These are phyloP conservation scores for Backusella parvicylindrica DNA, from an alignment of 192 early-diverging fungal species.

Conservation along the genomic window DNA sequence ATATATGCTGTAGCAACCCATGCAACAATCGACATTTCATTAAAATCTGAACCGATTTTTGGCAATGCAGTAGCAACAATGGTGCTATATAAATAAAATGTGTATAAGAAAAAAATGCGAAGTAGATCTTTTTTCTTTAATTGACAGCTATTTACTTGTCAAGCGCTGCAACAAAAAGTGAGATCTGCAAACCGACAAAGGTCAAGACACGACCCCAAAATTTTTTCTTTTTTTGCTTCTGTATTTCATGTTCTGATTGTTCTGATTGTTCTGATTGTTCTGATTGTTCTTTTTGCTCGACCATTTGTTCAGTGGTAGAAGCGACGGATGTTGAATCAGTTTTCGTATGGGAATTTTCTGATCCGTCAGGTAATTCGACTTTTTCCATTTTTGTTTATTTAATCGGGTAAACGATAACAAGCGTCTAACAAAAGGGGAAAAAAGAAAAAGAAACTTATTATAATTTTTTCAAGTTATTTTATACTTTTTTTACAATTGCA, in stretches of 20 bases:
- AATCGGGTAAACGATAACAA: neutral
- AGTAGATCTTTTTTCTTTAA: neutral
- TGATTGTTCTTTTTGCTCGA: neutral
- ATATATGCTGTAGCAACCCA: conserved; percentile 81
- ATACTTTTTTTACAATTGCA: neutral
- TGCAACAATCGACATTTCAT: conserved; percentile 52
- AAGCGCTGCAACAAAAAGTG: conserved; percentile 18
- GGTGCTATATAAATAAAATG: conserved; percentile 50
- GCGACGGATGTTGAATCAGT: too few relatives aligned
- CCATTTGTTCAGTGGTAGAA: neutral
- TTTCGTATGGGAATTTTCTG: neutral
- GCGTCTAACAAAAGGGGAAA: neutral
- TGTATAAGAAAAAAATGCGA: neutral
- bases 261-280: neutral
- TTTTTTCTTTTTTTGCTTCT: neutral
- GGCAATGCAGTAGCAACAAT: conserved; percentile 76
- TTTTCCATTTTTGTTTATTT: conserved; percentile 48
- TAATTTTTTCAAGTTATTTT: neutral
- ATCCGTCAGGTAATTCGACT: conserved; percentile 1
- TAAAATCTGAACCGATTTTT: conserved; percentile 68
- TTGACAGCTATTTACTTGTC: conserved; percentile 8
- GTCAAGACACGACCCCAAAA: neutral
- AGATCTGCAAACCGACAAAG: conserved; percentile 1
- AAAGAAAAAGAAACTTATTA: neutral
- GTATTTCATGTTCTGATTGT: neutral